Evolutionary conservation across 306 rosid genomes (phyloP), one percentile per base, ranked within the genome.

Genomic region (Rosa multiflora): DNA sequence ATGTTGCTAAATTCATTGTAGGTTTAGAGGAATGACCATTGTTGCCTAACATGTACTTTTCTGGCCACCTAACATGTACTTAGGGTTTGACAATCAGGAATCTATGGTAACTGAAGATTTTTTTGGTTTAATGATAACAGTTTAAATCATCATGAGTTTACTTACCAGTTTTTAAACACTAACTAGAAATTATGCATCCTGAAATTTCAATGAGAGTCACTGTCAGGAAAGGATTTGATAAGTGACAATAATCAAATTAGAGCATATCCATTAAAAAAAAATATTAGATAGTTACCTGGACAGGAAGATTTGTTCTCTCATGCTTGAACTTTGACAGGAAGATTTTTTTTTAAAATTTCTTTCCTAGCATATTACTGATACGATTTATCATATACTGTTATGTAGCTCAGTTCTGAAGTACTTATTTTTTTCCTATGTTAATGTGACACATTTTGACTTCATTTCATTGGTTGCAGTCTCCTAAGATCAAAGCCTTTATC

Each of bases 401-500:
- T 15, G 46, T 23, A 40, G 55, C 42, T 13, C 26, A 26, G 35
- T 44, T 14, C 37, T 17, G 20, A 6, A 61, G 21, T 44, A 17
- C 70, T 14, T 61, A 15, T 62, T 32, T 58, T 58, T 23, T 62
- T 32, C 10, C 0, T 62, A 44, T 76, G 4, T 75, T 9, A 29
- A 5, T 29, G 40, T 7, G 8, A 1, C 20, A 26, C 76, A 32
- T 69, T 47, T 66, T 64, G 76, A 67, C 77, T 81, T 80, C 70
- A 70, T 76, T 81, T 81, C 48, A 35, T 81, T 80, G 79, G 47
- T 81, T 91, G 85, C 97, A 94, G 99, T 94, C 97, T 77, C 92
- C 97, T 64, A 92, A 91, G 81, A 90, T 92, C 85, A 92, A 94
- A 86, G 88, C 89, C 75, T 92, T 94, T 84, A 88, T 91, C 74